Base-by-base conservation (phyloP, 2,329 filamentous ascomycete species). In the Juglanconis juglandina region DNA sequence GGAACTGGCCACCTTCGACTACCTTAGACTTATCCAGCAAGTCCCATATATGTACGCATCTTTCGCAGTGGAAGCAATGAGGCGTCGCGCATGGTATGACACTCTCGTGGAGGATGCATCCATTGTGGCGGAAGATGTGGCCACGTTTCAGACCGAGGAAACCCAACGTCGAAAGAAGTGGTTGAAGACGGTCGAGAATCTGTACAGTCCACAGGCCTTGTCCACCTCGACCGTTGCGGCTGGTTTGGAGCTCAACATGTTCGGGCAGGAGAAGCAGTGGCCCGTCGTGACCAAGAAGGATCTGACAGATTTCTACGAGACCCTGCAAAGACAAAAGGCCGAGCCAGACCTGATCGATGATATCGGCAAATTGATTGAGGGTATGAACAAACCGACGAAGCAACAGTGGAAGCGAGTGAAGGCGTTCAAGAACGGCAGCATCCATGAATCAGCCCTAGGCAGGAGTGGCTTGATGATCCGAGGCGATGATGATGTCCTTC, bases 361-460 rank as follows among this genome's bases (percentile, higher is more conserved):
- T 55, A 81, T 98, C 39, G 78, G 81, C 3, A 90, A 92, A 69
- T 84, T 92, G 17, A 83, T 96, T 62, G 87, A 87, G 63, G 92
- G 96, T 57, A 80, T 98, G 13, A 88, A 88, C 70, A 86, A 84
- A 59, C 92, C 94, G 3, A 95, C 91, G 0, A 92, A 89, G 67
- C 91, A 95, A 71, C 93, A 96, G 70, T 85, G 88, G 63, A 93
- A 92, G 73, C 86, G 92, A 60, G 85, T 95, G 6, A 96, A 94
- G 72, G 92, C 92, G 5, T 98, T 99, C 79, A 97, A 97, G 71
- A 95, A 96, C 70, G 95, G 95, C 14, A 98, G 95, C 70, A 84
- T 98, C 42, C 92, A 97, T 68, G 95, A 98, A 71, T 88, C 89
- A n/a, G 86, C 86, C 3, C 83, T 97, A 63, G 92, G 92, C n/a